A percentile compares a stretch with the other conserved stretches of the same genome.
Evolutionary conservation across 108 stramenopile genomes (phyloP).

Genomic region (Skeletonema costatum): DNA sequence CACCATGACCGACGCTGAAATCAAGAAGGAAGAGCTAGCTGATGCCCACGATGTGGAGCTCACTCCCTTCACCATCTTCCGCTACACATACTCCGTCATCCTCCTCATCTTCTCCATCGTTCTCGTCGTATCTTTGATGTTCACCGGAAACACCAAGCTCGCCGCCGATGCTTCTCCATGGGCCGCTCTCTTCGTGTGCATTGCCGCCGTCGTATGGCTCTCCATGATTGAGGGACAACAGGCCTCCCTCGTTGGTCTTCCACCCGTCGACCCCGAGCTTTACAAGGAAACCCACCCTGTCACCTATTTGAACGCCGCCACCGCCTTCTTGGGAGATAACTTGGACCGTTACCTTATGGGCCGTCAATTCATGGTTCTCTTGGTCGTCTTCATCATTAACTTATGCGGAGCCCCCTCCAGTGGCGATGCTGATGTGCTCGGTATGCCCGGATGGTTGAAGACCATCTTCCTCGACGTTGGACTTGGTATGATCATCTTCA

Average conservation of each 20-base stretch:
- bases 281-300: no score
- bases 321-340: no score
- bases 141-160: slow-evolving; percentile 65
- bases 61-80: slow-evolving; percentile 28
- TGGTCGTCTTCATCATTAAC: no score
- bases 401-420: no score
- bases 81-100: slow-evolving; percentile 41
- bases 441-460: no score
- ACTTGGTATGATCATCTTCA: no score
- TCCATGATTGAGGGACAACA: slow-evolving; percentile 79
- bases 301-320: no score
- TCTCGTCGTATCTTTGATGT: slow-evolving; percentile 61
- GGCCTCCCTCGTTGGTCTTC: slow-evolving; percentile 42
- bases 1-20: background rate
- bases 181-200: slow-evolving; percentile 53
- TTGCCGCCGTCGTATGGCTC: slow-evolving; percentile 58
- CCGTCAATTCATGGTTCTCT: no score
- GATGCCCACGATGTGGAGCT: slow-evolving; percentile 26
- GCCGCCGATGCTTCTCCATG: slow-evolving; percentile 58
- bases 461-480: no score
- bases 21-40: background rate
- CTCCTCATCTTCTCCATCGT: slow-evolving; percentile 66
- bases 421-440: no score
- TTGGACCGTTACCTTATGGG: no score
- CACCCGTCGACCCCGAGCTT: no score